Percentiles rank a stretch among this genome's conserved stretches.
These are phyloP conservation scores for Termitomyces sp. DNA, from an alignment of 768 basidiomycete genomes.

Conservation along the genomic window DNA sequence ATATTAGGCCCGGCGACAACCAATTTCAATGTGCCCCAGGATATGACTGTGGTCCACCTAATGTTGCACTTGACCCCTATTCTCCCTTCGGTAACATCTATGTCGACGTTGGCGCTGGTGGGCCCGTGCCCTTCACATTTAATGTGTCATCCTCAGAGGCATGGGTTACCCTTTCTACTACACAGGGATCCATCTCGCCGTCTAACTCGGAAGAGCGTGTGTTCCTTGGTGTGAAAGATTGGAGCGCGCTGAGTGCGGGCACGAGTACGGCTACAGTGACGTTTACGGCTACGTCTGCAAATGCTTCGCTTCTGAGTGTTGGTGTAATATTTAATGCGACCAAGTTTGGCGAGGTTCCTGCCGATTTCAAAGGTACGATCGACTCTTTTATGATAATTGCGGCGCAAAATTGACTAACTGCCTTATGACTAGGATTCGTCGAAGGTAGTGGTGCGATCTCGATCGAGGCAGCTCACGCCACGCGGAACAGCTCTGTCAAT, in stretches of 20 bases:
- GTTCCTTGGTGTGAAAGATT: slow-evolving; percentile 48
- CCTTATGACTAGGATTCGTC: slow-evolving; percentile 42
- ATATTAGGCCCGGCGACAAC: slow-evolving; percentile 60
- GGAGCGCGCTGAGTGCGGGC: slow-evolving; percentile 40
- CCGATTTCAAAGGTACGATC: slow-evolving; percentile 42
- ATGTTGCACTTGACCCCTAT: slow-evolving; percentile 51
- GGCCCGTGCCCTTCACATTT: slow-evolving; percentile 52
- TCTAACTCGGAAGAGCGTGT: slow-evolving; percentile 46
- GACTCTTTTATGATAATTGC: background rate
- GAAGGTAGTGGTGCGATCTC: slow-evolving; percentile 59
- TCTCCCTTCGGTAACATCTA: slow-evolving; percentile 46
- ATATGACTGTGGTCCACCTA: slow-evolving; percentile 45
- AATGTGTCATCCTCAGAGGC: slow-evolving; percentile 40
- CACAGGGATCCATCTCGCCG: slow-evolving; percentile 44
- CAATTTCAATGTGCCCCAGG: slow-evolving; percentile 44
- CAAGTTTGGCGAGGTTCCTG: slow-evolving; percentile 29
- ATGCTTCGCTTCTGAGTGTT: slow-evolving; percentile 29
- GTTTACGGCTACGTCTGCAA: slow-evolving; percentile 39
- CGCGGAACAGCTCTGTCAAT: slow-evolving; percentile 39
- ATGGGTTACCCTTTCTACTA: slow-evolving; percentile 46
- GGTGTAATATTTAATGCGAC: slow-evolving; percentile 28
- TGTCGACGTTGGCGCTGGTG: slow-evolving; percentile 59
- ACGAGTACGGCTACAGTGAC: slow-evolving; percentile 32
- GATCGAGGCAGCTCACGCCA: slow-evolving; percentile 60
- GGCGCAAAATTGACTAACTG: background rate